Conservation (phyloP, 1,284 basidiomycete species). For the Malassezia furfur region DNA sequence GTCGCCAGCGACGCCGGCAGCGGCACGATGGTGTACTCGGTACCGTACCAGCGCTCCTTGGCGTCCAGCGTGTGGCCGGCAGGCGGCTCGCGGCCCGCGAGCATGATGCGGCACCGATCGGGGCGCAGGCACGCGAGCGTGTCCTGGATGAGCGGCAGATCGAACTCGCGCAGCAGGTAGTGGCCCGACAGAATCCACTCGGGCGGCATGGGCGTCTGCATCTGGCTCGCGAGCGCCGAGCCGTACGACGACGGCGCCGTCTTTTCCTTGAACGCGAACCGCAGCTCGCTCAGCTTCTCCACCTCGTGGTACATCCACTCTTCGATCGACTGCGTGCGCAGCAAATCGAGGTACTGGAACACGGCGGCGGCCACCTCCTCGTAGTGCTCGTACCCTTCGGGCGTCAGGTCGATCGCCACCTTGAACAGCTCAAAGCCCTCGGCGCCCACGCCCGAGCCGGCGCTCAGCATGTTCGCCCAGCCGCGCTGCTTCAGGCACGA, state of each 20-base stretch:
- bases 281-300: slow-evolving; percentile 62
- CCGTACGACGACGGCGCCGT: slow-evolving; percentile 69
- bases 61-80: slow-evolving; percentile 30
- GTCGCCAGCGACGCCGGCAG: slow-evolving; percentile 26
- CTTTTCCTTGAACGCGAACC: slow-evolving; percentile 85
- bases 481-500: slow-evolving; percentile 85
- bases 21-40: slow-evolving; percentile 40
- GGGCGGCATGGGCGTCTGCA: slow-evolving; percentile 70
- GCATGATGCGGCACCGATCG: slow-evolving; percentile 60
- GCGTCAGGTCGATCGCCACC: slow-evolving; percentile 69
- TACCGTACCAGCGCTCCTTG: slow-evolving; percentile 47
- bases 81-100: slow-evolving; percentile 60
- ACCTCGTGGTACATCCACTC: slow-evolving; percentile 71
- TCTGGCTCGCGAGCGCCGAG: slow-evolving; percentile 64
- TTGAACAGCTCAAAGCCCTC: slow-evolving; percentile 85
- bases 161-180: slow-evolving; percentile 68
- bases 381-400: slow-evolving; percentile 78
- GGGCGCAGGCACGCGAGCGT: slow-evolving; percentile 60
- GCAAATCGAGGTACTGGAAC: slow-evolving; percentile 79
- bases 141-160: slow-evolving; percentile 59
- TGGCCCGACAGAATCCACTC: slow-evolving; percentile 69
- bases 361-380: slow-evolving; percentile 62
- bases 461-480: slow-evolving; percentile 73
- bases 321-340: slow-evolving; percentile 63
- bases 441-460: slow-evolving; percentile 60